A percentile compares a stretch with the other conserved stretches of the same genome.
phyloP scores from a whole-genome alignment of 2,329 filamentous ascomycete species.

The Penicillium sumatraense region DNA sequence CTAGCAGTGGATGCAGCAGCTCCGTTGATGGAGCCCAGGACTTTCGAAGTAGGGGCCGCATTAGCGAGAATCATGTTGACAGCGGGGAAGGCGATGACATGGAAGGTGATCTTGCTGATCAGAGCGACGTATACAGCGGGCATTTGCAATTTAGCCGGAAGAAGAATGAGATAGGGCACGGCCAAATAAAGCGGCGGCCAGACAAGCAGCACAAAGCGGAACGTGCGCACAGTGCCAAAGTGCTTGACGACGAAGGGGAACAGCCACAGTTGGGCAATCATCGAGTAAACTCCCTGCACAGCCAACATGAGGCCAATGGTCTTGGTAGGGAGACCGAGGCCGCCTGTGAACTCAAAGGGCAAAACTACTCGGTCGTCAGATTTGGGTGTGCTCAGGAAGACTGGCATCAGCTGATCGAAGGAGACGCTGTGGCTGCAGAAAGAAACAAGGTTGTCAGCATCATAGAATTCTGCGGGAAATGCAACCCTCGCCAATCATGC shows the following conservation, averaged over 20 bases:
- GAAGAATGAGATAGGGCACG: constrained; percentile 85
- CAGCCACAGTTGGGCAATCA: constrained; percentile 81
- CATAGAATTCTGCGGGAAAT: constrained; percentile 49
- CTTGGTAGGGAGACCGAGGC: constrained; percentile 81
- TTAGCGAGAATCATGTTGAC: constrained; percentile 89
- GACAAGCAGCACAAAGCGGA: constrained; percentile 76
- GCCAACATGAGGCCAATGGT: constrained; percentile 87
- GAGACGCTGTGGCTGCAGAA: constrained; percentile 85
- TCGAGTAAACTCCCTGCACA: constrained; percentile 85
- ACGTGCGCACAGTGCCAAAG: constrained; percentile 79
- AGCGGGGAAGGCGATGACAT: constrained; percentile 88
- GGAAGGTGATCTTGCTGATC: constrained; percentile 90
- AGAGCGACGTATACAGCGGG: constrained; percentile 76
- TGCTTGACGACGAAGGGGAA: constrained; percentile 77
- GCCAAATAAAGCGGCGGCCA: constrained; percentile 89
- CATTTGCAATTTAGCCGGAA: constrained; percentile 73
- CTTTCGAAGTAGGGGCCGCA: constrained; percentile 78
- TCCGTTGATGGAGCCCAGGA: constrained; percentile 91
- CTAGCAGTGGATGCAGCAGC: constrained; percentile 90
- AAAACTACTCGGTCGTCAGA: constrained; percentile 59
- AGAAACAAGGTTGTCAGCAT: constrained; percentile 22
- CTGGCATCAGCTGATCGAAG: constrained; percentile 89
- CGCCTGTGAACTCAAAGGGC: constrained; percentile 87
- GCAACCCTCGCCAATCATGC: constrained; percentile 3
- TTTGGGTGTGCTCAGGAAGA: constrained; percentile 78